Percentiles rank a stretch among this genome's conserved stretches.
These are phyloP conservation scores for Talaromyces borbonicus DNA, from an alignment of 495 filamentous ascomycete genomes.

Conservation along the genomic window DNA sequence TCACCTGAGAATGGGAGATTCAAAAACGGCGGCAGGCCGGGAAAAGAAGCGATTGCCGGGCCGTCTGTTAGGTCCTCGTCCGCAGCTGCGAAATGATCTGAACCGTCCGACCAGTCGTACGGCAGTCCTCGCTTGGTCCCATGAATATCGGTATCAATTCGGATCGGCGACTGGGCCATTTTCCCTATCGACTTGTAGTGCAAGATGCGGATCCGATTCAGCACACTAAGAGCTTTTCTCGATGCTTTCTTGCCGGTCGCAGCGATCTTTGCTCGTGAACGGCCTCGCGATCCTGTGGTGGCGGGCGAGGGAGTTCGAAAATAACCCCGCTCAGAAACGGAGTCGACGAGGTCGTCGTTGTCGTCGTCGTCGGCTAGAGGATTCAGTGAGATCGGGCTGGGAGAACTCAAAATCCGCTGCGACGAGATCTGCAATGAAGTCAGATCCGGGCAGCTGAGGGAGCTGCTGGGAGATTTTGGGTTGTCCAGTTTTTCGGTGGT, in stretches of 20 bases:
- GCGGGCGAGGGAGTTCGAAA: slow-evolving; percentile 28
- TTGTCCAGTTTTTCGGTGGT: slow-evolving; percentile 35
- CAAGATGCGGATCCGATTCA: slow-evolving; percentile 38
- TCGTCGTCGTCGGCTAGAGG: slow-evolving; percentile 12
- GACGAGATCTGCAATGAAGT: slow-evolving; percentile 30
- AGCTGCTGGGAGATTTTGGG: slow-evolving; percentile 36
- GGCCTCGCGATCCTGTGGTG: slow-evolving; percentile 21
- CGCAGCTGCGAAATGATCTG: slow-evolving; percentile 17
- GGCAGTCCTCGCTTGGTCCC: slow-evolving; percentile 32
- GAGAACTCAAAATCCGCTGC: slow-evolving; percentile 17
- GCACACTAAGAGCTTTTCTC: slow-evolving; percentile 36
- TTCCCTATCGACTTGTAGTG: slow-evolving; percentile 35
- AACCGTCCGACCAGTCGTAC: slow-evolving; percentile 25
- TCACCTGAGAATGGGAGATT: slow-evolving; percentile 32
- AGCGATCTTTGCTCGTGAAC: slow-evolving; percentile 19
- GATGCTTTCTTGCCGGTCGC: slow-evolving; percentile 28
- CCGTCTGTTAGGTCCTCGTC: slow-evolving; percentile 20
- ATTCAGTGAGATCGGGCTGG: slow-evolving; percentile 14
- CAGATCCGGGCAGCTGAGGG: slow-evolving; percentile 43
- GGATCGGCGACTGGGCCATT: slow-evolving; percentile 38
- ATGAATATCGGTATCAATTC: slow-evolving; percentile 36
- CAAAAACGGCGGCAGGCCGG: slow-evolving; percentile 33
- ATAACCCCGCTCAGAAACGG: slow-evolving; percentile 22
- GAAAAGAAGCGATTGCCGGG: slow-evolving; percentile 6
- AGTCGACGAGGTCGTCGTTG: no score